Percentiles rank a stretch among this genome's conserved stretches.
Conservation (phyloP, 1,139 yeast genomes). For the Blastobotrys aristatus region DNA sequence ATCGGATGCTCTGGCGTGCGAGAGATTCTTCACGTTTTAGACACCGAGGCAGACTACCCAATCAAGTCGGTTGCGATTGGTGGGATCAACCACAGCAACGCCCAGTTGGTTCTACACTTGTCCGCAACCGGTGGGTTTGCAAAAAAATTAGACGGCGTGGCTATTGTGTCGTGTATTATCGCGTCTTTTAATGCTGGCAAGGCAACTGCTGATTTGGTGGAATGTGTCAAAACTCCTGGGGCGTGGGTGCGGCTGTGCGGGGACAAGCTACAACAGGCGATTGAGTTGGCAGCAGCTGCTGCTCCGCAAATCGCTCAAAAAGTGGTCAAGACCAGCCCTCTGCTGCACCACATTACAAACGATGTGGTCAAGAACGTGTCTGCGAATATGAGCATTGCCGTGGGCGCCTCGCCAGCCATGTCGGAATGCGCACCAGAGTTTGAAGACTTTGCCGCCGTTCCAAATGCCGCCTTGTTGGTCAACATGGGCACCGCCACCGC, state of each 20-base stretch:
- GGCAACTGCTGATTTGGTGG: slow-evolving; percentile 43
- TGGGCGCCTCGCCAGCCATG: slow-evolving; percentile 90
- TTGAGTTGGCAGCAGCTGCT: not conserved
- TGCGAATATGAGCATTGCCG: slow-evolving; percentile 82
- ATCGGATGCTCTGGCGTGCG: slow-evolving; percentile 68
- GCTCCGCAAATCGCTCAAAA: slow-evolving; percentile 20
- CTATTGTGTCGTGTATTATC: slow-evolving; percentile 84
- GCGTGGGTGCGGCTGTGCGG: slow-evolving; percentile 23
- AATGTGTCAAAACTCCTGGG: slow-evolving; percentile 20
- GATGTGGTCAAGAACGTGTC: slow-evolving; percentile 84
- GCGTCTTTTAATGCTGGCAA: slow-evolving; percentile 53
- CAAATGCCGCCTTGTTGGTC: slow-evolving; percentile 53
- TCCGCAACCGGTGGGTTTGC: slow-evolving; percentile 41
- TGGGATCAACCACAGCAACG: slow-evolving; percentile 69
- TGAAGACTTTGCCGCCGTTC: slow-evolving; percentile 54
- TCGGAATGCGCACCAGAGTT: slow-evolving; percentile 72
- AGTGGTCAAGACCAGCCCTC: slow-evolving; percentile 39
- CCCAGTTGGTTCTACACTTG: slow-evolving; percentile 50
- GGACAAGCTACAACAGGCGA: not conserved
- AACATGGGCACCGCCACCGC: slow-evolving; percentile 73
- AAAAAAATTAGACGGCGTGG: slow-evolving; percentile 61
- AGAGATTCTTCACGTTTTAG: slow-evolving; percentile 47
- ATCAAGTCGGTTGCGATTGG: slow-evolving; percentile 74
- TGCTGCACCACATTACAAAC: slow-evolving; percentile 86
- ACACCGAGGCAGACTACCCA: slow-evolving; percentile 29